Evolutionary conservation across 139 green algal genomes (phyloP), one percentile per base, ranked within the genome.

Genomic region (Bryopsis sp.): DNA sequence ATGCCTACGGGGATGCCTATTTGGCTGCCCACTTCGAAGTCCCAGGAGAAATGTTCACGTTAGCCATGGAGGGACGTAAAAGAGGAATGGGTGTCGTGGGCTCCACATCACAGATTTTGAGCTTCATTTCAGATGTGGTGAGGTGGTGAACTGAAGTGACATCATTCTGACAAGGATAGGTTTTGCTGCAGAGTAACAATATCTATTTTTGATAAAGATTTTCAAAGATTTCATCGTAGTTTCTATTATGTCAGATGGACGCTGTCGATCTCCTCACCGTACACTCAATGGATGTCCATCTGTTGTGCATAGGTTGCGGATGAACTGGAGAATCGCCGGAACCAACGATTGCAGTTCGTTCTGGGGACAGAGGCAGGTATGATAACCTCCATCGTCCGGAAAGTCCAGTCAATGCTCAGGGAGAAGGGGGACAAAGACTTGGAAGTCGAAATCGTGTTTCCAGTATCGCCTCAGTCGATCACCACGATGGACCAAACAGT

Each of bases 281-380:
- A n/a, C n/a, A n/a, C n/a, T n/a, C n/a, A n/a, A n/a, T n/a, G n/a
- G n/a, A n/a, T n/a, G n/a, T n/a, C n/a, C n/a, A n/a, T n/a, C n/a
- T 54, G 43, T 11, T 54, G 46, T 47, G 2, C 47, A 1, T 4
- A 2, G 65, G 71, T 87, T 33, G 37, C 62, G 3, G 80, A 77
- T 2, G 88, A 87, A 11, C 50, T 96, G 62, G 76, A 76, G 32
- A 39, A 80, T 6, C 72, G 79, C 15, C 85, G 84, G 24, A 74
- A 75, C 1, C 84, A 95, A 37, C 69, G 70, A 54, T 77, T 97
- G 46, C 79, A 87, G 77, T 95, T 99, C 76, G 89, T 99, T 61
- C 84, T 99, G 72, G 94, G 94, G 50, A 99, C 94, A 2, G 94
- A 99, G 83, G 78, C 86, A 1, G 94, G 94, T 61, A 99, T 99